phyloP scores from a whole-genome alignment of 2,329 filamentous ascomycete species.

The Cytospora paraplurivora region DNA sequence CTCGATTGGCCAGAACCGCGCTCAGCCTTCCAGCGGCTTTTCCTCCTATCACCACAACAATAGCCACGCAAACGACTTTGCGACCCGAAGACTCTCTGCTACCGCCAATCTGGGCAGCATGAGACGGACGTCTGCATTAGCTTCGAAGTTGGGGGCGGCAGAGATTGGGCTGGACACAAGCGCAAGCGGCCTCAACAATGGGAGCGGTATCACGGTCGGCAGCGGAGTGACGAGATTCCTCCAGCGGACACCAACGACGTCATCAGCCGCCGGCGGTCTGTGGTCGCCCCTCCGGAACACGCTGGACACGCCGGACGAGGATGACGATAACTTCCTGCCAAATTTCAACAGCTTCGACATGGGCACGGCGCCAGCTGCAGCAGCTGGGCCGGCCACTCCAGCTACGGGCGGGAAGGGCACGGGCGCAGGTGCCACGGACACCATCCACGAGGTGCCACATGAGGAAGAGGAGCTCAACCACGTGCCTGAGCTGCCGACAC shows the following conservation, averaged over 20 bases:
- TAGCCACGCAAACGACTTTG: constrained; percentile 30
- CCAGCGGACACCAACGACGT: constrained; percentile 22
- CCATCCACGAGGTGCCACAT: constrained; percentile 11
- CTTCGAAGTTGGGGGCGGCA: constrained; percentile 21
- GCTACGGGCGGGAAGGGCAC: constrained; percentile 1
- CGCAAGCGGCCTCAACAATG: constrained; percentile 34
- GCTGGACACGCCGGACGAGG: constrained; percentile 44
- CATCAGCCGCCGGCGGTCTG: constrained; percentile 35
- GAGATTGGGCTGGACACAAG: constrained; percentile 24
- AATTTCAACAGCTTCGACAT: constrained; percentile 47
- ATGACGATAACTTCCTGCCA: constrained; percentile 54
- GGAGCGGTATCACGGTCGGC: constrained; percentile 44
- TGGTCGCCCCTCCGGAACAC: constrained; percentile 46
- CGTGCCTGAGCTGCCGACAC: constrained; percentile 31
- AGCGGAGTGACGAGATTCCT: constrained; percentile 42
- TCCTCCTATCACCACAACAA: constrained; percentile 35
- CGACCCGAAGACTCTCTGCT: constrained; percentile 49
- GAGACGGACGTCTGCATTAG: constrained; percentile 36
- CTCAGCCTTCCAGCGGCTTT: constrained; percentile 45
- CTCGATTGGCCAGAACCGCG: constrained; percentile 40
- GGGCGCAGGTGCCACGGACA: constrained; percentile 3
- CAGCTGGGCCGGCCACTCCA: constrained; percentile 20
- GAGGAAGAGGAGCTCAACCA: constrained; percentile 39
- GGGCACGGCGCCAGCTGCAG: not conserved
- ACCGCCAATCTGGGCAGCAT: constrained; percentile 44